Conservation (phyloP, 208 protist genomes). For the Leptomonas seymouri region DNA sequence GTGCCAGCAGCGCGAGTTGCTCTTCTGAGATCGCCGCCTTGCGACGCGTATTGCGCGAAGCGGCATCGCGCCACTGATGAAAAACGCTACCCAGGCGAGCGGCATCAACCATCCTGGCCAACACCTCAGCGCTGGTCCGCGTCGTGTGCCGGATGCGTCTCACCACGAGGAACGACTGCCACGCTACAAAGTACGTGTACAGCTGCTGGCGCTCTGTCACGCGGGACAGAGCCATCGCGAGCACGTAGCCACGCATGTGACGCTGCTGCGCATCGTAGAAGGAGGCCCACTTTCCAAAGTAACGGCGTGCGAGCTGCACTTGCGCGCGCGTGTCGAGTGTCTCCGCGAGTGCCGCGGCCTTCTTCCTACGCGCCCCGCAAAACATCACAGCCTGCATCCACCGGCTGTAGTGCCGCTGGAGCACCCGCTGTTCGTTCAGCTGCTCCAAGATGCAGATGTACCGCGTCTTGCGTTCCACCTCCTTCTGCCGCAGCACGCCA, state of each 20-base stretch:
- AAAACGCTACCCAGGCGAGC: slow-evolving; percentile 36
- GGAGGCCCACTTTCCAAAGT: slow-evolving; percentile 64
- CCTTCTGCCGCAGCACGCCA: slow-evolving; percentile 47
- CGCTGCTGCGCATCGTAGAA: slow-evolving; percentile 76
- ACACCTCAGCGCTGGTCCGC: slow-evolving; percentile 15
- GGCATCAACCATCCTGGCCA: slow-evolving; percentile 27
- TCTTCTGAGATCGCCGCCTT: slow-evolving; percentile 12
- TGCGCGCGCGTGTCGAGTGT: slow-evolving; percentile 35
- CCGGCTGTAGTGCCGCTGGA: slow-evolving; percentile 61
- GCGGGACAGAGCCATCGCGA: slow-evolving; percentile 46
- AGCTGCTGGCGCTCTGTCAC: slow-evolving; percentile 46
- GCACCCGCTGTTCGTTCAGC: slow-evolving; percentile 56
- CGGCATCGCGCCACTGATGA: slow-evolving; percentile 38
- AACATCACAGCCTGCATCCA: slow-evolving; percentile 47
- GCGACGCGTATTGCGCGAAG: slow-evolving; percentile 1
- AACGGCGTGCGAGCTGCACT: slow-evolving; percentile 49
- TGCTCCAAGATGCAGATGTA: slow-evolving; percentile 67
- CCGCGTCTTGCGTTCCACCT: slow-evolving; percentile 59
- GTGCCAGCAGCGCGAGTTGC: slow-evolving; percentile 37
- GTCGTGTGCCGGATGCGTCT: slow-evolving; percentile 21
- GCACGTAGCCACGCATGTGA: slow-evolving; percentile 43
- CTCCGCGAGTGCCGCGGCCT: slow-evolving; percentile 29
- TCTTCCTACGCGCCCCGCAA: not conserved
- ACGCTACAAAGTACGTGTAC: slow-evolving; percentile 38
- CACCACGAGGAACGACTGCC: slow-evolving; percentile 35